phyloP scores from a whole-genome alignment of 2,329 filamentous ascomycete species.

The Whalleya microplaca region DNA sequence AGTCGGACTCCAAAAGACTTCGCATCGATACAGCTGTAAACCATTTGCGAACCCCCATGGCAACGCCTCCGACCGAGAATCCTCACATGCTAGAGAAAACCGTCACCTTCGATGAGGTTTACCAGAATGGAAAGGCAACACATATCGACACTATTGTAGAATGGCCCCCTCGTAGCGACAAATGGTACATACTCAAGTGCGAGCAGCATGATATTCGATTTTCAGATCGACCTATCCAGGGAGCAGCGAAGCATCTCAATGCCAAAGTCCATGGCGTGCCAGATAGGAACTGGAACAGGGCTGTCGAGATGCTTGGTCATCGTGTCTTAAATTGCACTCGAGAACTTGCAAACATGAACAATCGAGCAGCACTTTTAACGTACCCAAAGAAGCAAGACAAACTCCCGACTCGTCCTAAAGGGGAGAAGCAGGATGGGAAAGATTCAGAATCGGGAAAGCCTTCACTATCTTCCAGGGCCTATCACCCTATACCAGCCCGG shows the following conservation, averaged over 20 bases:
- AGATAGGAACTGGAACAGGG: constrained; percentile 35
- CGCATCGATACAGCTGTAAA: constrained; percentile 13
- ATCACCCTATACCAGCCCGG: background rate
- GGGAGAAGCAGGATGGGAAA: constrained; percentile 4
- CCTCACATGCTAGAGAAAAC: constrained; percentile 22
- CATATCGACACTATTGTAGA: constrained; percentile 39
- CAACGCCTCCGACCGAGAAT: constrained; percentile 3
- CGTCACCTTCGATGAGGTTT: constrained; percentile 43
- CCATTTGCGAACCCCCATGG: constrained; percentile 13
- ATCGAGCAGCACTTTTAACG: constrained; percentile 35
- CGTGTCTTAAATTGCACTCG: constrained; percentile 39
- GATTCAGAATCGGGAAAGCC: background rate
- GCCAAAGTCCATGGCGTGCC: constrained; percentile 36
- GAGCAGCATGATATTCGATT: constrained; percentile 44
- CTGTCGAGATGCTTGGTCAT: constrained; percentile 40
- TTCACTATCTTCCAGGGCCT: background rate
- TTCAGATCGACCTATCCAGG: constrained; percentile 37
- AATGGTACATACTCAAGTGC: constrained; percentile 46
- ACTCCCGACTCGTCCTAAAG: constrained; percentile 15
- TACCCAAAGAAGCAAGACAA: constrained; percentile 20
- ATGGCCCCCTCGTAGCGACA: constrained; percentile 30
- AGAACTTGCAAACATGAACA: constrained; percentile 38
- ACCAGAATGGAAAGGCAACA: constrained; percentile 36
- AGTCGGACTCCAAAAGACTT: constrained; percentile 9
- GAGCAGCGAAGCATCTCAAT: constrained; percentile 45